Conservation (phyloP, 345 rosid genomes). For the Erysimum cheiranthoides region DNA sequence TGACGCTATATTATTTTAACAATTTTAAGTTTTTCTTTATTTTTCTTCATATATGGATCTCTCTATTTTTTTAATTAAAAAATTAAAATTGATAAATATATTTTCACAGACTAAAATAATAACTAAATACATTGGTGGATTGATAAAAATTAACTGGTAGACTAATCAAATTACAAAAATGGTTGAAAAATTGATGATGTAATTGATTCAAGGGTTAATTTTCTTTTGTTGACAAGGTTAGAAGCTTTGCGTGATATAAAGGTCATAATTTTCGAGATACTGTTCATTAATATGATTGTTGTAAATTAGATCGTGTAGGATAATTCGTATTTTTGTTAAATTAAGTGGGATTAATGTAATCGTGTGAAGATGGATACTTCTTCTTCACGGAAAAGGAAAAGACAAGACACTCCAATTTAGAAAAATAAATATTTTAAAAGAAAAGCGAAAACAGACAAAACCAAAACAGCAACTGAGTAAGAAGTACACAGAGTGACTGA, state of each 20-base stretch:
- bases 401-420: neutral
- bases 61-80: too few species aligned
- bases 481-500: conserved; percentile 20
- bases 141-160: too few species aligned
- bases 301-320: neutral
- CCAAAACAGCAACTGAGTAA: conserved; percentile 19
- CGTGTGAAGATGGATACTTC: conserved; percentile 24
- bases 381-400: conserved; percentile 11
- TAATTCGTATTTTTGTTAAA: neutral
- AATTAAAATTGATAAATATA: too few species aligned
- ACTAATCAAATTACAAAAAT: too few species aligned
- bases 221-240: neutral
- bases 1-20: too few species aligned
- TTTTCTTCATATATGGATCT: too few species aligned
- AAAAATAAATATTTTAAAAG: neutral
- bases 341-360: neutral
- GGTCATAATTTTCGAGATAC: neutral
- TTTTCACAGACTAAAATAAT: too few species aligned
- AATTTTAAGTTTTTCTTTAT: too few species aligned
- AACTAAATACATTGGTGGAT: too few species aligned
- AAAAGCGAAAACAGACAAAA: conserved; percentile 27
- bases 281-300: neutral
- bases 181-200: too few species aligned
- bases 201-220: too few species aligned
- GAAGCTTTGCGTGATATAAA: conserved; percentile 1